phyloP scores from a whole-genome alignment of 768 basidiomycete genomes.

The Suillus fuscotomentosus region DNA sequence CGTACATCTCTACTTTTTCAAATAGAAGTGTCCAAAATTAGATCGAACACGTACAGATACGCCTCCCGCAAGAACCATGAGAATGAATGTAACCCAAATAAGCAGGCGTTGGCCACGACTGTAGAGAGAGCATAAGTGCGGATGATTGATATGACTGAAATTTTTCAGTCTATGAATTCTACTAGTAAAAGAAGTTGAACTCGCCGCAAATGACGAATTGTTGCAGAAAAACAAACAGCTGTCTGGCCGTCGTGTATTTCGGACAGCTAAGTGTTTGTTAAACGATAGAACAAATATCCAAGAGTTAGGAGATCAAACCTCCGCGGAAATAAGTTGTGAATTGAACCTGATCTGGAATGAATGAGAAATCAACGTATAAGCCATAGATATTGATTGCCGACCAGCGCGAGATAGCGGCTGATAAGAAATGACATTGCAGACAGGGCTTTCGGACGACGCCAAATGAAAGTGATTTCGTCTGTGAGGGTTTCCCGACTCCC shows the following conservation, averaged over 20 bases:
- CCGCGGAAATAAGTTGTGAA: constrained; percentile 1
- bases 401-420: constrained; percentile 48
- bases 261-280: constrained; percentile 35
- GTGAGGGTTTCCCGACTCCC: constrained; percentile 15
- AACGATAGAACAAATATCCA: not conserved
- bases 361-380: constrained; percentile 27
- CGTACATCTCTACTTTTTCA: too few species aligned
- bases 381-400: constrained; percentile 34
- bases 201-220: constrained; percentile 48
- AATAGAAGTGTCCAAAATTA: too few species aligned
- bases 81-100: constrained; percentile 33
- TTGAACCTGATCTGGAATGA: constrained; percentile 3
- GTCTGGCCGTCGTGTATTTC: constrained; percentile 37
- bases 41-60: too few species aligned
- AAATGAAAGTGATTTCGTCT: constrained; percentile 44
- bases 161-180: not conserved
- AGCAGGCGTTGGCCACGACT: constrained; percentile 38
- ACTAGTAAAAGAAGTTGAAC: constrained; percentile 12
- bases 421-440: constrained; percentile 46
- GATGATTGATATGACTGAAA: constrained; percentile 41
- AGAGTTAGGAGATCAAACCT: constrained; percentile 3
- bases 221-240: constrained; percentile 40
- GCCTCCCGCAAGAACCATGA: constrained; percentile 27
- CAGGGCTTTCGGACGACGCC: constrained; percentile 38
- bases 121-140: constrained; percentile 53